Evolutionary conservation across 2,329 filamentous ascomycete genomes (phyloP).

Genomic region (Aspergillus viridinutans): DNA sequence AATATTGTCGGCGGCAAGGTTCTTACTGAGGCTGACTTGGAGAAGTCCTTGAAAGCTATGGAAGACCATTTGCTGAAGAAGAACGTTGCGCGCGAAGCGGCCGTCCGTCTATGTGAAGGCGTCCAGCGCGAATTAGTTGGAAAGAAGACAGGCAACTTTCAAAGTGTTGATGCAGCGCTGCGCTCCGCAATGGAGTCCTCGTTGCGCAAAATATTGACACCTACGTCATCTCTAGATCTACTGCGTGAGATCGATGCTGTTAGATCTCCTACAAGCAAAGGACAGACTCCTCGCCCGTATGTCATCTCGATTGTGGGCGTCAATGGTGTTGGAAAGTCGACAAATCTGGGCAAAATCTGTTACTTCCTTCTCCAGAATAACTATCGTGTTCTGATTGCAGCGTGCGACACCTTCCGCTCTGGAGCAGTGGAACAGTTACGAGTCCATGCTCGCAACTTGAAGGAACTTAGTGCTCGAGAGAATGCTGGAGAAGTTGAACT

Average conservation of each 20-base stretch:
- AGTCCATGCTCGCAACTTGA: conserved; percentile 90
- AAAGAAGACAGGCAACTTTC: conserved; percentile 87
- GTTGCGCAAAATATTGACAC: conserved; percentile 90
- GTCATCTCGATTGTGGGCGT: conserved; percentile 98
- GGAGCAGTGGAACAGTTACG: conserved; percentile 95
- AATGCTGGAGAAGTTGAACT: conserved; percentile 76
- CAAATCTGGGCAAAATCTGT: conserved; percentile 95
- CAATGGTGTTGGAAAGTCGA: conserved; percentile 97
- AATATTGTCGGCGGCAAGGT: conserved; percentile 95
- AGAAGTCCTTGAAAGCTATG: conserved; percentile 92
- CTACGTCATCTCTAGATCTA: conserved; percentile 89
- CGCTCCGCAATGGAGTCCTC: conserved; percentile 86
- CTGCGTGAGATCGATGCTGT: conserved; percentile 87
- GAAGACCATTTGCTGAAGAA: conserved; percentile 91
- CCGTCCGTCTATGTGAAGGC: conserved; percentile 81
- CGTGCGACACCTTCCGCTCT: conserved; percentile 94
- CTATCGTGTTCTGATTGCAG: conserved; percentile 88
- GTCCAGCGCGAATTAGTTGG: conserved; percentile 87
- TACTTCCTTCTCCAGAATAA: conserved; percentile 98
- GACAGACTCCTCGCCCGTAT: conserved; percentile 71
- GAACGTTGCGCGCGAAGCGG: conserved; percentile 93
- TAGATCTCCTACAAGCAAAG: conserved; percentile 61
- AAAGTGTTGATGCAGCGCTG: conserved; percentile 79
- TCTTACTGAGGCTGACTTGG: conserved; percentile 80
- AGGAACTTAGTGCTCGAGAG: conserved; percentile 80